Base-by-base conservation (phyloP, 352 stramenopile species). In the Phytophthora podocarpi region DNA sequence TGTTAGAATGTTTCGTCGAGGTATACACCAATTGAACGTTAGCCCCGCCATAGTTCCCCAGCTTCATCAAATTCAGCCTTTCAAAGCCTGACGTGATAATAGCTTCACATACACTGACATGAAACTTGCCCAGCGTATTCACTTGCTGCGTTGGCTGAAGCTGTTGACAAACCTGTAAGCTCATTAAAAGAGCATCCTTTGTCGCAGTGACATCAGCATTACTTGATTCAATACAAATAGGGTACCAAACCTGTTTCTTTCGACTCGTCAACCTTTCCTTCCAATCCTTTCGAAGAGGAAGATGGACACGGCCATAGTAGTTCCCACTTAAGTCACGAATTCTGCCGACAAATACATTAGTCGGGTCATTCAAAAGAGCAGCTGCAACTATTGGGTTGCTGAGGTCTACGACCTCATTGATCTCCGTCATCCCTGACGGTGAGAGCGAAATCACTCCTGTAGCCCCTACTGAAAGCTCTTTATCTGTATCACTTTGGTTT, bases 201-300 rank as follows among this genome's bases (percentile, higher is more conserved):
- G 55, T 63, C 2, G 30, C 15, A 16, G 23, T 50, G 11, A 42
- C 48, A 36, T 31, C 40, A 23, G 12, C 35, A 36, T 20, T 36
- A 5, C 21, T 34, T 9, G n/a, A n/a, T 2, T 60, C 40, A 15
- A 45, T 41, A 12, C 57, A 57, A 51, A 55, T 30, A 16, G 55
- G 32, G 54, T 31, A 63, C 43, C 52, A 57, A 20, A 52, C n/a
- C 26, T 34, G 42, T n/a, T 59, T 57, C 32, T 60, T 62, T 13
- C 20, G 26, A 40, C 28, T 43, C 24, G 59, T 41, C 21, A 60
- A 48, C 11, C 16, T 39, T 40, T 62, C 42, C 54, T 36, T 64
- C 73, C 73, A 82, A 39, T 59, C 67, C 9, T 51, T 67, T 12
- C 64, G 51, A 5, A 82, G 50, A 24, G 70, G 67, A 41, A 82